Percentiles rank a stretch among this genome's conserved stretches.
phyloP scores from a whole-genome alignment of 2,329 filamentous ascomycete species.

The Sporothrix humicola region DNA sequence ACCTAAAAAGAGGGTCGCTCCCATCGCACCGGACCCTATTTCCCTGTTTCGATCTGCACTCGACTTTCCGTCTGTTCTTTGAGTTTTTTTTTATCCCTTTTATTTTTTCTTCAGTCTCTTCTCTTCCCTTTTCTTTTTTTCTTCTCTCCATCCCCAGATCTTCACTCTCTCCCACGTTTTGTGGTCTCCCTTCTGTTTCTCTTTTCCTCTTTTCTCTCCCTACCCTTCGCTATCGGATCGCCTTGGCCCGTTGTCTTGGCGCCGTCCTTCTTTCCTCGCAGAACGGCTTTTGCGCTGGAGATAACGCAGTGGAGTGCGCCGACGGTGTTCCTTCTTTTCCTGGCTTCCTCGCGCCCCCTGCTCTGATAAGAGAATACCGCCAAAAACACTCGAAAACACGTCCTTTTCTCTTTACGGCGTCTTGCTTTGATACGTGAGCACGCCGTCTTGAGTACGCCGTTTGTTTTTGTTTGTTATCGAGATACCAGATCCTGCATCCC shows the following conservation, averaged over 20 bases:
- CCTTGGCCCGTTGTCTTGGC: constrained; percentile 11
- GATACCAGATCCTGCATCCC: neutral
- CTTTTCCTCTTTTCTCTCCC: neutral
- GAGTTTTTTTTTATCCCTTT: neutral
- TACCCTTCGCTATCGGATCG: neutral
- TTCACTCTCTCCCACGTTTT: neutral
- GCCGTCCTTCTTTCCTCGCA: neutral
- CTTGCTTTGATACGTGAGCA: constrained; percentile 21
- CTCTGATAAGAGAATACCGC: constrained; percentile 25
- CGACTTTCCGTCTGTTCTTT: neutral
- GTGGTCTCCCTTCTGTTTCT: neutral
- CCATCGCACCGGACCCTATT: neutral
- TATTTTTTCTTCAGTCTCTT: neutral
- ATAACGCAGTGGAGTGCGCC: constrained; percentile 29
- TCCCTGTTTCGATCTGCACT: constrained; percentile 25
- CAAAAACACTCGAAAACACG: neutral
- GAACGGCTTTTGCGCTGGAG: constrained; percentile 12
- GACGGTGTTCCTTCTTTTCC: neutral
- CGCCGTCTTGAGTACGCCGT: constrained; percentile 31
- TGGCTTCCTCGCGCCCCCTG: neutral
- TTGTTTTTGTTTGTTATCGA: neutral
- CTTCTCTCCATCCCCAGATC: neutral
- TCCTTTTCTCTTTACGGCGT: constrained; percentile 14
- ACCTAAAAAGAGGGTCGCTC: constrained; percentile 18
- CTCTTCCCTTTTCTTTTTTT: neutral